Evolutionary conservation across 768 basidiomycete genomes (phyloP).

Genomic region (Boletus rubropictus): DNA sequence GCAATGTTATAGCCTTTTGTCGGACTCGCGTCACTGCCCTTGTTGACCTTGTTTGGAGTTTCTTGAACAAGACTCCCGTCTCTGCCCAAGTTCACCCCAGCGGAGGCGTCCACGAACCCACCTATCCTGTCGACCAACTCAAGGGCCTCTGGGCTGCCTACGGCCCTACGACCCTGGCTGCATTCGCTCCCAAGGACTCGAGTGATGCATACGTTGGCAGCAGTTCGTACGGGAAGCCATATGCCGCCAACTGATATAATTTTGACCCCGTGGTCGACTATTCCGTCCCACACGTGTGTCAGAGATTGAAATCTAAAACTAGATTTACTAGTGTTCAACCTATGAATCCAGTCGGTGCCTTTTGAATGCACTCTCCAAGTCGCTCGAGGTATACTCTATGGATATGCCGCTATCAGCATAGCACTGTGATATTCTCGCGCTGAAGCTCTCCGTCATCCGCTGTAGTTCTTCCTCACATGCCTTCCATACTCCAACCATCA

Average conservation of each 20-base stretch:
- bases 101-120: slow-evolving; percentile 19
- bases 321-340: slow-evolving; percentile 6
- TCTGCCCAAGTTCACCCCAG: slow-evolving; percentile 23
- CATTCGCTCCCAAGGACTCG: slow-evolving; percentile 16
- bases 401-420: slow-evolving; percentile 69
- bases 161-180: slow-evolving; percentile 35
- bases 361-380: slow-evolving; percentile 77
- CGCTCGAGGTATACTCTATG: slow-evolving; percentile 67
- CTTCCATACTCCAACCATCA: slow-evolving; percentile 84
- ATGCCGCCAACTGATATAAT: slow-evolving; percentile 14
- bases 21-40: slow-evolving; percentile 45
- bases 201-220: slow-evolving; percentile 9
- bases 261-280: neutral
- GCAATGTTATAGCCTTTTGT: slow-evolving; percentile 49
- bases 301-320: neutral
- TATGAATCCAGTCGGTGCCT: slow-evolving; percentile 43
- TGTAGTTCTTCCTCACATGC: slow-evolving; percentile 83
- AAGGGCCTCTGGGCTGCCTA: slow-evolving; percentile 39
- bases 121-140: slow-evolving; percentile 28
- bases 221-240: neutral
- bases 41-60: slow-evolving; percentile 42
- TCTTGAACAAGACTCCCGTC: slow-evolving; percentile 36
- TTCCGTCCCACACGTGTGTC: slow-evolving; percentile 8
- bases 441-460: slow-evolving; percentile 65
- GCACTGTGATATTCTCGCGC: slow-evolving; percentile 65